Evolutionary conservation across 176 grass and related monocot species (phyloP).

Genomic region (Ananas comosus): DNA sequence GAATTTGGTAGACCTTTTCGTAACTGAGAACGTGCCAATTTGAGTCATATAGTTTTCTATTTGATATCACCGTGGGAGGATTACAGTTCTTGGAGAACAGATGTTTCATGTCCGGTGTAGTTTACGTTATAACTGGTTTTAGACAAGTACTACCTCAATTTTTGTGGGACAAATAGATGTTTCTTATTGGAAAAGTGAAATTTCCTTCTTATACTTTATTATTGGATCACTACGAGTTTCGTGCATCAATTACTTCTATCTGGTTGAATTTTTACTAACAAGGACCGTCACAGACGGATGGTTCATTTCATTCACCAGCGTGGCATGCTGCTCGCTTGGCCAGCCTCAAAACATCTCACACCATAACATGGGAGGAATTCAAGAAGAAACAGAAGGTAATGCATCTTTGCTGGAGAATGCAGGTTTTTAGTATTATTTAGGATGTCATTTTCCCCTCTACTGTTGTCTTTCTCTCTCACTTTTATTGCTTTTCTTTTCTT

Average conservation of each 20-base stretch:
- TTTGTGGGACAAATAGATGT: neutral
- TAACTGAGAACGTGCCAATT: too few species aligned
- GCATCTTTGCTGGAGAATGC: slow-evolving; percentile 8
- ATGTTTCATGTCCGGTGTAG: too few species aligned
- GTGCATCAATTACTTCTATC: slow-evolving; percentile 7
- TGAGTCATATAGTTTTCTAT: too few species aligned
- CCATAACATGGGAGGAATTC: slow-evolving; percentile 98
- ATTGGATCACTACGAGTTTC: neutral
- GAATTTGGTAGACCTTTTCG: too few species aligned
- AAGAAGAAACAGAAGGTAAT: slow-evolving; percentile 96
- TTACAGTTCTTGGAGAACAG: too few species aligned
- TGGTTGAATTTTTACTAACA: slow-evolving; percentile 65
- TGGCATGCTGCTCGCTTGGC: slow-evolving; percentile 99
- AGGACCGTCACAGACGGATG: slow-evolving; percentile 92
- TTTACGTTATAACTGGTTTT: too few species aligned
- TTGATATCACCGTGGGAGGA: too few species aligned
- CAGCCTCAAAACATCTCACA: slow-evolving; percentile 91
- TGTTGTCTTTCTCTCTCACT: neutral
- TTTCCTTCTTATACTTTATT: neutral
- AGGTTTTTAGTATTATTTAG: neutral
- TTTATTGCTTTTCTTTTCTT: neutral
- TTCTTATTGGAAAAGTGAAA: neutral
- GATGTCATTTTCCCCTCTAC: neutral
- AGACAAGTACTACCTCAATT: too few species aligned
- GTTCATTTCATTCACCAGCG: slow-evolving; percentile 99